Evolutionary conservation across 164 flowering plant genomes (phyloP).

Genomic region (Litsea cubeba): DNA sequence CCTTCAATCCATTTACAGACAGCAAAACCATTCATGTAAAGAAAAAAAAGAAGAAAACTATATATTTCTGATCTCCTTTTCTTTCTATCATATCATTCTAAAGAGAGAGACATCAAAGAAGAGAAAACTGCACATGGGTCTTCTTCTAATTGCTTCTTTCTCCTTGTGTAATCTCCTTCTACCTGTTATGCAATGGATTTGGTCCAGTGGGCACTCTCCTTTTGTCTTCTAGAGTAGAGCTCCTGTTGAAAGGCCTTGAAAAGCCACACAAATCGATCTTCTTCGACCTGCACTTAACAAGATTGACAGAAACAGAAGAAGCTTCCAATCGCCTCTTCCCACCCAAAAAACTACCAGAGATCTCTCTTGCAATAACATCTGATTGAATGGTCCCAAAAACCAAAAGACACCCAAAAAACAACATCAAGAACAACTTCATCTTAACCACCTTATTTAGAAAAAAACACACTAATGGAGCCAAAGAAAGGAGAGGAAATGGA

Average conservation of each 20-base stretch:
- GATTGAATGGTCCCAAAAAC: background rate
- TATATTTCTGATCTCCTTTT: background rate
- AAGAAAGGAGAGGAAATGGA: background rate
- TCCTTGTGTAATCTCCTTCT: background rate
- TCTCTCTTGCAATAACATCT: background rate
- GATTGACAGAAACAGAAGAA: background rate
- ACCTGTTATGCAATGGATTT: conserved; percentile 10
- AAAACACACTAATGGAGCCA: background rate
- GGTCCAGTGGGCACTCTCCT: conserved; percentile 10
- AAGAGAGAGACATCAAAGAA: background rate
- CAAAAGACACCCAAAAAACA: conserved; percentile 1
- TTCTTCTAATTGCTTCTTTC: background rate
- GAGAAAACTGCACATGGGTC: conserved; percentile 1
- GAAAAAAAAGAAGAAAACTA: background rate
- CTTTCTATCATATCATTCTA: background rate
- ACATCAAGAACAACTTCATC: background rate
- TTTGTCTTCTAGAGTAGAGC: conserved; percentile 7
- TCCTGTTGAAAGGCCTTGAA: background rate
- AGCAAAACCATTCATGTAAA: background rate
- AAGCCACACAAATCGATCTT: background rate
- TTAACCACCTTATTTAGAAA: background rate
- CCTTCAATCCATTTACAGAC: conserved; percentile 4
- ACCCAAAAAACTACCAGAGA: background rate
- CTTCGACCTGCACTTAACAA: background rate
- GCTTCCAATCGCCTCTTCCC: background rate